Evolutionary conservation across 2,329 filamentous ascomycete species (phyloP).

Genomic region (Cytospora leucostoma): DNA sequence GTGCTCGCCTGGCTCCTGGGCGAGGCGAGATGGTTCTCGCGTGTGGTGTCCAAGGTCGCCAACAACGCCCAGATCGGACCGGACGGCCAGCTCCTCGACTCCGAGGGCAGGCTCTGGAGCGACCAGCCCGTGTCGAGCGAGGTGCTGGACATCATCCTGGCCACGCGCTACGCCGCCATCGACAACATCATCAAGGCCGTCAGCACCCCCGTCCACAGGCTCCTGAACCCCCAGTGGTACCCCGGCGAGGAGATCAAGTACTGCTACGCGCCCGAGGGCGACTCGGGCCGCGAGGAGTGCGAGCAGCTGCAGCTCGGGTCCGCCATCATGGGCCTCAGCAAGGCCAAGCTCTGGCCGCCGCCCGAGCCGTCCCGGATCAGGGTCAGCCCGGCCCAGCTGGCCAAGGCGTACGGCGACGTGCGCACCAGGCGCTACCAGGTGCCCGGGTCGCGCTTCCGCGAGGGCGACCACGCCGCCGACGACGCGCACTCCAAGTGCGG

Average conservation of each 20-base stretch:
- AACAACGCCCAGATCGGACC: conserved; percentile 27
- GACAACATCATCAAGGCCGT: conserved; percentile 26
- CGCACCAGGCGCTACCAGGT: conserved; percentile 66
- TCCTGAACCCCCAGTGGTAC: conserved; percentile 26
- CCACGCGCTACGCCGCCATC: conserved; percentile 24
- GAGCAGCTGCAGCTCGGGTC: conserved; percentile 32
- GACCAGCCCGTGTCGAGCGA: conserved; percentile 25
- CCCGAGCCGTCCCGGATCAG: conserved; percentile 25
- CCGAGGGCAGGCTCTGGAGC: conserved; percentile 28
- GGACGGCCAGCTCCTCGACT: conserved; percentile 27
- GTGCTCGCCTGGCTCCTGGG: conserved; percentile 31
- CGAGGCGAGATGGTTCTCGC: conserved; percentile 29
- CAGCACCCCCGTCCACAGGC: conserved; percentile 21
- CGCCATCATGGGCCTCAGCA: conserved; percentile 28
- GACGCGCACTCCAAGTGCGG: conserved; percentile 32
- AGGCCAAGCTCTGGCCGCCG: conserved; percentile 28
- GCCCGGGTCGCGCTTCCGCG: conserved; percentile 20
- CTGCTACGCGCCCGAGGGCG: conserved; percentile 29
- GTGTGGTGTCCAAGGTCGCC: conserved; percentile 28
- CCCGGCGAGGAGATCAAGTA: conserved; percentile 18
- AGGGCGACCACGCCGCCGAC: conserved; percentile 12
- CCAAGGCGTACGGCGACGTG: conserved; percentile 68
- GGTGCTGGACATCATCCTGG: conserved; percentile 29
- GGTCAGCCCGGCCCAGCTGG: conserved; percentile 33
- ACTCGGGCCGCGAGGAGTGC: conserved; percentile 29